Percentiles rank a stretch among this genome's conserved stretches.
phyloP scores from a whole-genome alignment of 129 eudicot species.

The Pseudognaphalium luteoalbum region DNA sequence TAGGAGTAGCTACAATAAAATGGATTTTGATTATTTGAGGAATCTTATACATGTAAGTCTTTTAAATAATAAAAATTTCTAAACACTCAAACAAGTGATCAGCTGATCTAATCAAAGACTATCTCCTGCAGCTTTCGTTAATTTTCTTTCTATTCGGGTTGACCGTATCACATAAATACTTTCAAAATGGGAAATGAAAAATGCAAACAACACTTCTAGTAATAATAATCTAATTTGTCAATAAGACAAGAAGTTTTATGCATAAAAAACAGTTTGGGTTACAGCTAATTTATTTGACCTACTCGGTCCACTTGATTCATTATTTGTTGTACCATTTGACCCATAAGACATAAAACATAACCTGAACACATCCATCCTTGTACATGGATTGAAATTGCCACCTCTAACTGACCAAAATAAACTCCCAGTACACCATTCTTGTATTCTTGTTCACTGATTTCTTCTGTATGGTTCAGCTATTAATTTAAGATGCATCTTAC shows the following conservation, averaged over 20 bases:
- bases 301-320: not conserved
- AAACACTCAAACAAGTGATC: not conserved
- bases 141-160: not conserved
- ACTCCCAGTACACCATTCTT: slow-evolving; percentile 14
- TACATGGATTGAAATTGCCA: slow-evolving; percentile 9
- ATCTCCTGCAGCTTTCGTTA: not conserved
- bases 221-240: slow-evolving; percentile 3
- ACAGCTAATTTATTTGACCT: not conserved
- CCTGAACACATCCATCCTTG: not conserved
- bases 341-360: not conserved
- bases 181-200: not conserved
- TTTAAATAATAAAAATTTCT: not conserved
- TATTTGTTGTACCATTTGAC: slow-evolving; percentile 13
- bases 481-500: slow-evolving; percentile 87
- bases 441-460: slow-evolving; percentile 33
- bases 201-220: not conserved
- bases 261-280: not conserved
- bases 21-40: not conserved
- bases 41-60: not conserved
- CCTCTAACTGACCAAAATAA: slow-evolving; percentile 10
- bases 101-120: not conserved
- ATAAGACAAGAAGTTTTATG: slow-evolving; percentile 1
- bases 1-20: not conserved
- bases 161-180: not conserved
- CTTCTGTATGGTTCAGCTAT: slow-evolving; percentile 53